Conservation (phyloP, 1,284 basidiomycete species). For the Rhodotorula sp. region DNA sequence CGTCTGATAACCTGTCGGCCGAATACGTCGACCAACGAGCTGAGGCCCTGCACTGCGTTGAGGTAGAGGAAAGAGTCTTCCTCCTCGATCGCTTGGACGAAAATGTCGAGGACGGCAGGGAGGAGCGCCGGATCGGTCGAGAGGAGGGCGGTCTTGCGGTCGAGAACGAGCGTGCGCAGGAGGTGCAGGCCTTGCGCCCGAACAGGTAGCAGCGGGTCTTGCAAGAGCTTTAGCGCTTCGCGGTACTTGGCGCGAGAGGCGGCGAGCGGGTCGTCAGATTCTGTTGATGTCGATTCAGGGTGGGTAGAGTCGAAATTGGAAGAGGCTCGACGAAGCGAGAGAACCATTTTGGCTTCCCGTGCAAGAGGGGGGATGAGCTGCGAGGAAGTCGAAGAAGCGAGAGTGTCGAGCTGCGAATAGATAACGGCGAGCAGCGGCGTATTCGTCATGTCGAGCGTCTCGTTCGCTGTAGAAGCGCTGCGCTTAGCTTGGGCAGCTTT, state of each 20-base stretch:
- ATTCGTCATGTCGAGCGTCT: slow-evolving; percentile 62
- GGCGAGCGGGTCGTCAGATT: slow-evolving; percentile 34
- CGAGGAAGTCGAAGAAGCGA: slow-evolving; percentile 49
- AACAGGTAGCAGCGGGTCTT: slow-evolving; percentile 92
- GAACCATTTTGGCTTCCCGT: slow-evolving; percentile 74
- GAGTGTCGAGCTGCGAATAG: slow-evolving; percentile 57
- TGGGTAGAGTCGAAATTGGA: not conserved
- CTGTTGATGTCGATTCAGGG: slow-evolving; percentile 36
- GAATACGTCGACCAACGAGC: slow-evolving; percentile 71
- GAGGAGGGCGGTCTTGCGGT: slow-evolving; percentile 23
- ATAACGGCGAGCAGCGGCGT: slow-evolving; percentile 69
- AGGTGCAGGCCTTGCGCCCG: slow-evolving; percentile 86
- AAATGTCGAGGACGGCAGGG: slow-evolving; percentile 74
- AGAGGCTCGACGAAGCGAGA: slow-evolving; percentile 54
- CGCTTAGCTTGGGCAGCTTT: not conserved
- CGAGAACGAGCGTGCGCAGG: slow-evolving; percentile 67
- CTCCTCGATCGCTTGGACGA: slow-evolving; percentile 80
- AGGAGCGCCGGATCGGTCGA: slow-evolving; percentile 61
- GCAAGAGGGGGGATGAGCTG: slow-evolving; percentile 61
- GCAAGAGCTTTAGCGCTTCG: slow-evolving; percentile 78
- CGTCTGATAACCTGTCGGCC: slow-evolving; percentile 69
- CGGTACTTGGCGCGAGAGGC: slow-evolving; percentile 63
- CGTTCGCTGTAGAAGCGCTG: slow-evolving; percentile 58
- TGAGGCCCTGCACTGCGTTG: slow-evolving; percentile 85
- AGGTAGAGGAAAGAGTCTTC: slow-evolving; percentile 94